These are phyloP conservation scores for Fistulinella prunicolor DNA, from an alignment of 768 basidiomycete species.

Conservation along the genomic window DNA sequence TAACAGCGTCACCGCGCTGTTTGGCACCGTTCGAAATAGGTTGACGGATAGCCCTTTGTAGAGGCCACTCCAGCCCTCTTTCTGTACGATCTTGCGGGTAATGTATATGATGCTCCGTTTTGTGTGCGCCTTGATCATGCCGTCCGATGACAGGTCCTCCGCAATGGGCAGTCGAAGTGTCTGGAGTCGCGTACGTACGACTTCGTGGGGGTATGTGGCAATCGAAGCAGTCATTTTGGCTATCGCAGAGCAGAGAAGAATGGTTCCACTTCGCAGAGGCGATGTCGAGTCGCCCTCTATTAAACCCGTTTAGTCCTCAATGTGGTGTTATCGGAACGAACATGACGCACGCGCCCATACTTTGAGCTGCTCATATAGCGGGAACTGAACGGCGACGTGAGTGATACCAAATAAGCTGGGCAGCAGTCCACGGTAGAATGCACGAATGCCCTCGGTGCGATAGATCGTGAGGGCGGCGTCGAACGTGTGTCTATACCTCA, in stretches of 20 bases:
- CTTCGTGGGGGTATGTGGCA: slow-evolving; percentile 97
- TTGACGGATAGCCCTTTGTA: slow-evolving; percentile 96
- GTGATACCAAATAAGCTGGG: slow-evolving; percentile 91
- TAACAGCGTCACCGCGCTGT: slow-evolving; percentile 93
- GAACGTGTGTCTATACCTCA: slow-evolving; percentile 81
- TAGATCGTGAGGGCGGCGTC: slow-evolving; percentile 92
- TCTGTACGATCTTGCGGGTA: slow-evolving; percentile 63
- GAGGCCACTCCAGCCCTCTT: slow-evolving; percentile 86
- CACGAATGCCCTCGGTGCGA: slow-evolving; percentile 76
- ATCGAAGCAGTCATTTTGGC: slow-evolving; percentile 96
- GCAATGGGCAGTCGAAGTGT: slow-evolving; percentile 70
- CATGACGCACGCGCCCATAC: slow-evolving; percentile 69
- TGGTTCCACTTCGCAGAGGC: slow-evolving; percentile 43
- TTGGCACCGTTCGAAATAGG: slow-evolving; percentile 91
- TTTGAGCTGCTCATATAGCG: slow-evolving; percentile 93
- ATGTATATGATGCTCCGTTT: slow-evolving; percentile 72
- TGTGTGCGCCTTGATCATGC: slow-evolving; percentile 54
- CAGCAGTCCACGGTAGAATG: slow-evolving; percentile 92
- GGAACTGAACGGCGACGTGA: slow-evolving; percentile 97
- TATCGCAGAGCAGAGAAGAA: slow-evolving; percentile 86
- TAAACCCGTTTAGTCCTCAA: slow-evolving; percentile 1
- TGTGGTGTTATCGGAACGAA: slow-evolving; percentile 2
- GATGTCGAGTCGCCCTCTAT: slow-evolving; percentile 30
- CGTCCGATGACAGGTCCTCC: slow-evolving; percentile 56
- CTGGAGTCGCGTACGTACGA: slow-evolving; percentile 96